These are phyloP conservation scores for Auricularia cornea DNA, from an alignment of 768 basidiomycete species.

Conservation along the genomic window DNA sequence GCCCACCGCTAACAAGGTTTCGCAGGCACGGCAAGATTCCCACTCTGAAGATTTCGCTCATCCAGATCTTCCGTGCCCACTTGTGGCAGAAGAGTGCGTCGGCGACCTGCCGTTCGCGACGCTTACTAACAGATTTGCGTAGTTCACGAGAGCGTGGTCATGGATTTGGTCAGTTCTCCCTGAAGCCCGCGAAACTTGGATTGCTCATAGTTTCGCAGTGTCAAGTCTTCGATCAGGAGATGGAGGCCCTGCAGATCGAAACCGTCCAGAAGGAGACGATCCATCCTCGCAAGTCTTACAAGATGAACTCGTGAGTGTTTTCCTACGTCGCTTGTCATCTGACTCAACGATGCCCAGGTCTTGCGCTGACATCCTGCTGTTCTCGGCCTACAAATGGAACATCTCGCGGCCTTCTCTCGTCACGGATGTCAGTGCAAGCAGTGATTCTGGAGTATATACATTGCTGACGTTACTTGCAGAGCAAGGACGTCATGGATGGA, in stretches of 20 bases:
- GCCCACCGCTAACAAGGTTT: neutral
- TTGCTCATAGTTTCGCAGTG: constrained; percentile 39
- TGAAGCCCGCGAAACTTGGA: neutral
- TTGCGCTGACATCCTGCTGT: constrained; percentile 96
- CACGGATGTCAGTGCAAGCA: constrained; percentile 59
- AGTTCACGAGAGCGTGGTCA: constrained; percentile 89
- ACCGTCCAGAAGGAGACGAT: constrained; percentile 99
- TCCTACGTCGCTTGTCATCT: neutral
- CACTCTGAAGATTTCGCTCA: constrained; percentile 96
- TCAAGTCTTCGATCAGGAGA: constrained; percentile 98
- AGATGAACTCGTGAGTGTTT: constrained; percentile 78
- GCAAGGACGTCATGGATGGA: constrained; percentile 94
- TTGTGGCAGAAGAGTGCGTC: constrained; percentile 96
- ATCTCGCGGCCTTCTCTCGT: constrained; percentile 92
- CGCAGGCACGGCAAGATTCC: constrained; percentile 94
- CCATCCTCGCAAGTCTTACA: constrained; percentile 99
- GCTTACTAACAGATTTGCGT: constrained; percentile 6
- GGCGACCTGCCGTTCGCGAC: constrained; percentile 17
- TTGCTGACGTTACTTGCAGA: constrained; percentile 32
- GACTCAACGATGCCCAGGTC: constrained; percentile 37
- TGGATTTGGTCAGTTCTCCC: constrained; percentile 58
- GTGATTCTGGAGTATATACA: constrained; percentile 1
- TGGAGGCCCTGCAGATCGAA: constrained; percentile 97
- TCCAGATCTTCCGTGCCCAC: constrained; percentile 99
- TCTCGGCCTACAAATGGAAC: constrained; percentile 98